These are phyloP conservation scores for Alternaria brassicicola DNA, from an alignment of 2,329 filamentous ascomycete genomes.

Conservation along the genomic window DNA sequence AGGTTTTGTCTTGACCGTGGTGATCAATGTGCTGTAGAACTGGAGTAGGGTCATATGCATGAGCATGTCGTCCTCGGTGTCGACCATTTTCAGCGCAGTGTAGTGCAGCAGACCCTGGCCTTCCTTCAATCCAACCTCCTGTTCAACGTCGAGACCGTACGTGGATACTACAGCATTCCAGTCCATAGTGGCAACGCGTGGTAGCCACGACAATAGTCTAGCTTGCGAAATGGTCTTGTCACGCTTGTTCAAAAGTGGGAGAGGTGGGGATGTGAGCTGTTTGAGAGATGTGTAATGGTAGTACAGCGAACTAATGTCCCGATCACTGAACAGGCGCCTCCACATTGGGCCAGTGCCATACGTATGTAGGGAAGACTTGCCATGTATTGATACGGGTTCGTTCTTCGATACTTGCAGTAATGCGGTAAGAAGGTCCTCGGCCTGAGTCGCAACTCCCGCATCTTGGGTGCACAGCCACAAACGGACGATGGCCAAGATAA, in stretches of 20 bases:
- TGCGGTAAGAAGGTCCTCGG: slow-evolving; percentile 59
- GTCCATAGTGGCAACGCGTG: slow-evolving; percentile 59
- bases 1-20: slow-evolving; percentile 45
- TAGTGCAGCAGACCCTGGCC: slow-evolving; percentile 60
- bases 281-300: slow-evolving; percentile 61
- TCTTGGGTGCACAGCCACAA: slow-evolving; percentile 64
- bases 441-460: slow-evolving; percentile 61
- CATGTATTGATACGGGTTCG: slow-evolving; percentile 49
- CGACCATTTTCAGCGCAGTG: slow-evolving; percentile 61
- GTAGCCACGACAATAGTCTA: slow-evolving; percentile 64
- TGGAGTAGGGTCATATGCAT: slow-evolving; percentile 66
- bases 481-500: slow-evolving; percentile 61
- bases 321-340: slow-evolving; percentile 67
- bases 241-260: slow-evolving; percentile 52
- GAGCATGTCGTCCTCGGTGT: slow-evolving; percentile 61
- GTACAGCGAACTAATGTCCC: slow-evolving; percentile 62
- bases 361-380: slow-evolving; percentile 31
- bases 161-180: slow-evolving; percentile 60
- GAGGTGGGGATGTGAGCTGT: slow-evolving; percentile 39
- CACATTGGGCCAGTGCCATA: slow-evolving; percentile 57
- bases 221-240: slow-evolving; percentile 66
- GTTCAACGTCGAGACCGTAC: slow-evolving; percentile 61
- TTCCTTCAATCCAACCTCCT: slow-evolving; percentile 40
- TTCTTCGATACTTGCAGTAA: slow-evolving; percentile 57
- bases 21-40: slow-evolving; percentile 62